Evolutionary conservation across 495 filamentous ascomycete species (phyloP).

Genomic region (Astrocystis sublimbata): DNA sequence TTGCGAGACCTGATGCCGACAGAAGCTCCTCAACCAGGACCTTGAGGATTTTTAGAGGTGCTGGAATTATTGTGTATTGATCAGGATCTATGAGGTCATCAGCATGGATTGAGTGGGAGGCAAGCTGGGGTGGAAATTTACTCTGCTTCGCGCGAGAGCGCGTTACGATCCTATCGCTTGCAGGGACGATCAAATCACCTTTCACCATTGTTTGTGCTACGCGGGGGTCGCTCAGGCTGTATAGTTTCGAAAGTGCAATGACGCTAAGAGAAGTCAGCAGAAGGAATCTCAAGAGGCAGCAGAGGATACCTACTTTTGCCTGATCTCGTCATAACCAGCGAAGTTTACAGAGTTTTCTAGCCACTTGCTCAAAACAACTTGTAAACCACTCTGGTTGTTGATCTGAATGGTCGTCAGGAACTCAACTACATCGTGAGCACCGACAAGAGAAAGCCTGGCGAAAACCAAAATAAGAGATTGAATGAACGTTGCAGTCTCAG

Average conservation of each 20-base stretch:
- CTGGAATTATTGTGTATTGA: conserved; percentile 82
- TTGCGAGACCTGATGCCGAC: conserved; percentile 55
- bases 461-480: conserved; percentile 91
- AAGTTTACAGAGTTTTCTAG: conserved; percentile 95
- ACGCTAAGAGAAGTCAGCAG: conserved; percentile 59
- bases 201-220: conserved; percentile 77
- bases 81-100: conserved; percentile 65
- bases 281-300: not conserved
- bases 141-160: conserved; percentile 78
- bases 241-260: conserved; percentile 87
- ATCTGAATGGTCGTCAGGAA: conserved; percentile 86
- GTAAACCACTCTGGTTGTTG: conserved; percentile 70
- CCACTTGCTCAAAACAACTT: conserved; percentile 92
- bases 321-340: conserved; percentile 93
- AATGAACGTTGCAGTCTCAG: conserved; percentile 81
- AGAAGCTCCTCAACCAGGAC: conserved; percentile 87
- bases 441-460: conserved; percentile 80
- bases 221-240: conserved; percentile 81
- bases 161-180: conserved; percentile 86
- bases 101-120: conserved; percentile 5
- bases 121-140: conserved; percentile 35
- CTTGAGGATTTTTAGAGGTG: conserved; percentile 92
- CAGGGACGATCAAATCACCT: conserved; percentile 83
- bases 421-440: conserved; percentile 84
- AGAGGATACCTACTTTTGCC: conserved; percentile 71